Base-by-base conservation (phyloP, 1,284 basidiomycete species). In the Ustilago nuda region DNA sequence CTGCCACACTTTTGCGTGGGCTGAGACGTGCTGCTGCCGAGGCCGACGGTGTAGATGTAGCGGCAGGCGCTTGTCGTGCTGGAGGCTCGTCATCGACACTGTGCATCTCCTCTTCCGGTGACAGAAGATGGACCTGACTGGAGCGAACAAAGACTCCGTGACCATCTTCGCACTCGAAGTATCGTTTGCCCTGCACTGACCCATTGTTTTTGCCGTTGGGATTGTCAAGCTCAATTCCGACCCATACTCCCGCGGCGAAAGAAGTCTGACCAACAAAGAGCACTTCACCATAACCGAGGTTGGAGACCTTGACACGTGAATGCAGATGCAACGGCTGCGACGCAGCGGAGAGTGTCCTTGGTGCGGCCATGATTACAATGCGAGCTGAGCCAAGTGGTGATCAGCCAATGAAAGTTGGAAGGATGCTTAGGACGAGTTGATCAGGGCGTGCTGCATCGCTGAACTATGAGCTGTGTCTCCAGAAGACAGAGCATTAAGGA, bases 121-220 rank as follows among this genome's bases (percentile, higher is more conserved):
- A 66, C 3, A 91, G 84, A 2, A 91, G 83, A 82, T 91, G 93
- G 68, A 98, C 93, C 86, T 95, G 94, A 83, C 92, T 92, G 0
- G 93, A 91, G 27, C 94, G 89, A 5, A 98, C 92, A 86, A 99
- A 99, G 46, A 98, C 92, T 52, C 97, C 97, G 86, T 93, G 88
- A 41, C 89, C 88, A 59, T 89, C 88, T 78, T 90, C 89, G 87
- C 94, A 96, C 17, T 88, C 89, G 86, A 99, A 99, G 88, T 99
- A 99, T 8, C 87, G 81, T 65, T 92, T 88, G 33, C 93, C 95
- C 55, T 92, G 89, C 0, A 99, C 93, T 1, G 91, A 90, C 2
- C 97, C 97, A 82, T 99, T 93, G 88, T 99, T 99, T 91, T 98
- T 98, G 45, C 97, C 97, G 51, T 91, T 92, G 4, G 57, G 84